Conservation (phyloP, 139 green algal species). For the Nannochloris sp. region DNA sequence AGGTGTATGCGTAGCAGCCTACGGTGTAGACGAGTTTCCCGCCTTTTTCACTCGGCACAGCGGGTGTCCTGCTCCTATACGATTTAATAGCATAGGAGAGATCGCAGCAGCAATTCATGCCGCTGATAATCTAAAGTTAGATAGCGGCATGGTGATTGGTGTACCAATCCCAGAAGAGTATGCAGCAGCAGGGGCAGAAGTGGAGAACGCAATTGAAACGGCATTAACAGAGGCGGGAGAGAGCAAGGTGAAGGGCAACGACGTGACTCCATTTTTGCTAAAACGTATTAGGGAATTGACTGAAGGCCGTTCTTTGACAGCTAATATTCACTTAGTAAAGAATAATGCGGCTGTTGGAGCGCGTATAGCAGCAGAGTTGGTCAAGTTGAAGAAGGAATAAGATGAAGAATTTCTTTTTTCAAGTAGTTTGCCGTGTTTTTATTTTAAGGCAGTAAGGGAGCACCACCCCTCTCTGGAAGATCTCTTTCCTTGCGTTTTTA, state of each 20-base stretch:
- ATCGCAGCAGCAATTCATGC: slow-evolving; percentile 53
- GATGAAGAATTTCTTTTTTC: no score
- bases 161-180: slow-evolving; percentile 74
- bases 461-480: no score
- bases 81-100: slow-evolving; percentile 52
- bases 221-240: slow-evolving; percentile 68
- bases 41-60: slow-evolving; percentile 86
- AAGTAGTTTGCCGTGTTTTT: no score
- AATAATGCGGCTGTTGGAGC: slow-evolving; percentile 89
- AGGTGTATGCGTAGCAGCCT: slow-evolving; percentile 83
- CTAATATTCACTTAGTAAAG: slow-evolving; percentile 92
- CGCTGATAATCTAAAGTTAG: slow-evolving; percentile 32
- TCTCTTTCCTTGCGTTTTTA: no score
- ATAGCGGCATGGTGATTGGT: slow-evolving; percentile 59
- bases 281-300: slow-evolving; percentile 75
- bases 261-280: slow-evolving; percentile 91
- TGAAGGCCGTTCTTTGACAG: slow-evolving; percentile 61
- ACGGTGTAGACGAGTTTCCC: slow-evolving; percentile 82
- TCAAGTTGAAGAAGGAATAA: no score
- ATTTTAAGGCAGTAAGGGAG: no score
- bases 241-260: slow-evolving; percentile 47
- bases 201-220: slow-evolving; percentile 56
- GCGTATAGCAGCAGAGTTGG: slow-evolving; percentile 49
- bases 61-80: slow-evolving; percentile 50
- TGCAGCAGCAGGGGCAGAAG: slow-evolving; percentile 46